Base-by-base conservation (phyloP, 495 filamentous ascomycete genomes). In the Aspergillus indologenus region DNA sequence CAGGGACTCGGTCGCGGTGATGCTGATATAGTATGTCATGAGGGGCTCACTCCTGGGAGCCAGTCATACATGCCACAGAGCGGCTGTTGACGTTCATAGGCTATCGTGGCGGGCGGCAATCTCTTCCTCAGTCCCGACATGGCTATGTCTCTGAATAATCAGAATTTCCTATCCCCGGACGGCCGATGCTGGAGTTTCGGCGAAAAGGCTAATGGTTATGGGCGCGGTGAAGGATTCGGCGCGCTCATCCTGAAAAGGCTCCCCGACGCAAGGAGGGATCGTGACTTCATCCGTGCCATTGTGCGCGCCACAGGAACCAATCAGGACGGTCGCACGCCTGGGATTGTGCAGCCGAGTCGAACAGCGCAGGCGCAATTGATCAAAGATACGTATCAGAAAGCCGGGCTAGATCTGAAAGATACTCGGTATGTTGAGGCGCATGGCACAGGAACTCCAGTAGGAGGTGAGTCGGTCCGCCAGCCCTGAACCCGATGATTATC, bases 251-350 rank as follows among this genome's bases (percentile, higher is more conserved):
- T 76, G 5, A 77, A 77, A 47, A 68, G 47, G 19, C 53, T 73
- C 8, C 46, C 57, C 14, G 56, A 63, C 14, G 74, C 74, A 11
- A n/a, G 70, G 7, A 9, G 17, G 18, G 62, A 64, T 40, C 62
- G 63, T 54, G 71, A 76, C 58, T 57, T 55, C 2, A 71, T 76
- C 45, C 64, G 66, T 8, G 70, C 70, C 21, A 58, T 79, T 3
- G 75, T 81, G 45, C 62, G 70, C 11, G 68, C 59, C 4, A 72
- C 65, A 8, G 65, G 73, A 0, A 62, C 82, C 21, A 88, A 85
- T 58, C 82, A 65, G 22, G 71, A 73, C 58, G 71, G 72, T 0
- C 50, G 65, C 57, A 61, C 74, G 46, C 42, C 61, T 5, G 61
- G 58, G 11, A 59, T 67, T 5, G 59, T 64, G n/a, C n/a, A 54